phyloP scores from a whole-genome alignment of 1,284 basidiomycete genomes.

The Thelephora terrestris region DNA sequence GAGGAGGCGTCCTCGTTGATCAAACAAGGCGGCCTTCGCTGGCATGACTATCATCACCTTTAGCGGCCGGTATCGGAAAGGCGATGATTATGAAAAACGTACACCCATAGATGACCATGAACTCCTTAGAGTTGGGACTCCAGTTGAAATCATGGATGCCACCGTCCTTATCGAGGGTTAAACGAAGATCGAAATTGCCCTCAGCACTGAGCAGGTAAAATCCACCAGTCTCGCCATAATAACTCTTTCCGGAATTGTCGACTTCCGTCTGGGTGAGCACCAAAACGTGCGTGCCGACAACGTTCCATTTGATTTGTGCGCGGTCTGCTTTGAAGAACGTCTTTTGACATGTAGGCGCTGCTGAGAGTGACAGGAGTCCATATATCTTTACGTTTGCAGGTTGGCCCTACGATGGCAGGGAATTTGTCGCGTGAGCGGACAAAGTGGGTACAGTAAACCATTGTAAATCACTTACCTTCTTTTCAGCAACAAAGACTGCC shows the following conservation, averaged over 20 bases:
- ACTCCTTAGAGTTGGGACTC: conserved; percentile 97
- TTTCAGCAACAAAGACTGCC: conserved; percentile 89
- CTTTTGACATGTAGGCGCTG: conserved; percentile 67
- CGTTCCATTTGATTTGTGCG: conserved; percentile 94
- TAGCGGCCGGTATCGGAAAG: background rate
- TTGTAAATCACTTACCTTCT: conserved; percentile 59
- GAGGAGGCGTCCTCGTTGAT: conserved; percentile 79
- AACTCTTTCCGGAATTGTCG: conserved; percentile 94
- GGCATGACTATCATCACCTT: conserved; percentile 67
- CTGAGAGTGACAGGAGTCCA: conserved; percentile 55
- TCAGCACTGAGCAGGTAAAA: conserved; percentile 90
- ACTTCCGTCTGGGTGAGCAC: conserved; percentile 94
- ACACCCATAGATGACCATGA: conserved; percentile 95
- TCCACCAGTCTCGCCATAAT: conserved; percentile 93
- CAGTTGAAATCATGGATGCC: conserved; percentile 95
- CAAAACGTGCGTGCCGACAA: conserved; percentile 78
- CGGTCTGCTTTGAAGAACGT: conserved; percentile 96
- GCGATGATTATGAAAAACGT: conserved; percentile 24
- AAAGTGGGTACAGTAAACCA: background rate
- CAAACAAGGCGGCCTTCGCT: conserved; percentile 86
- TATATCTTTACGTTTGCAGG: conserved; percentile 87
- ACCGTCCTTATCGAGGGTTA: conserved; percentile 93
- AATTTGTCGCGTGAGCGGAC: background rate
- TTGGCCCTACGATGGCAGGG: conserved; percentile 48
- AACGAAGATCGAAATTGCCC: conserved; percentile 92